A percentile compares a stretch with the other conserved stretches of the same genome.
phyloP scores from a whole-genome alignment of 2,329 filamentous ascomycete genomes.

The Westerdykella aurantiaca region DNA sequence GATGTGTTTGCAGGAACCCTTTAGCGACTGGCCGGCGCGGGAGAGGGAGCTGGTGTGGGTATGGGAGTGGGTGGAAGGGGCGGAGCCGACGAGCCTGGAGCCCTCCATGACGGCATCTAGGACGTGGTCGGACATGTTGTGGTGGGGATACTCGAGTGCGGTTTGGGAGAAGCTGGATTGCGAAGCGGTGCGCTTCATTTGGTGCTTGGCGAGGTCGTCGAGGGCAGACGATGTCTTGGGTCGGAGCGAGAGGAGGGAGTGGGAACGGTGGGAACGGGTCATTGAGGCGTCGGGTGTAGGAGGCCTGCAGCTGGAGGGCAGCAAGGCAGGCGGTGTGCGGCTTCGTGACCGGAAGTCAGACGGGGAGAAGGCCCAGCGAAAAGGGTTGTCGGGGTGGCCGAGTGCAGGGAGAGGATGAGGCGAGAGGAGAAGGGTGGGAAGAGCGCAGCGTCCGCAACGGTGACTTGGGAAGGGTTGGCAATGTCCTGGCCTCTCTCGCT shows the following conservation, averaged over 20 bases:
- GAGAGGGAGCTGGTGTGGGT: constrained; percentile 22
- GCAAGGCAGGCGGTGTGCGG: too few relatives aligned
- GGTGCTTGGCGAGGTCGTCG: constrained; percentile 14
- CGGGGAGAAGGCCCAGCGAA: too few relatives aligned
- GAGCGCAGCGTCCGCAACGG: too few relatives aligned
- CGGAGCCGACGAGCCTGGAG: constrained; percentile 9
- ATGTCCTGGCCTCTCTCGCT: too few relatives aligned
- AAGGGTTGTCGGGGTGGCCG: too few relatives aligned
- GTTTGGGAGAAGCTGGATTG: constrained; percentile 19
- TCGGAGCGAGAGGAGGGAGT: constrained; percentile 33
- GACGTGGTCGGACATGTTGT: constrained; percentile 21
- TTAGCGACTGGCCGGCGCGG: constrained; percentile 24
- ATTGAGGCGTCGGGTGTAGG: neutral
- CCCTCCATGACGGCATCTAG: constrained; percentile 30
- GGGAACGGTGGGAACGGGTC: constrained; percentile 20
- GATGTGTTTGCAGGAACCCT: constrained; percentile 28
- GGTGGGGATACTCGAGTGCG: constrained; percentile 22
- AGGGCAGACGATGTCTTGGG: constrained; percentile 32
- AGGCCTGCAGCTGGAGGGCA: too few relatives aligned
- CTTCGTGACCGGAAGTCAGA: too few relatives aligned
- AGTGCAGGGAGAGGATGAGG: too few relatives aligned
- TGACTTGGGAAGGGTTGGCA: too few relatives aligned
- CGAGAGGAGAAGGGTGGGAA: too few relatives aligned
- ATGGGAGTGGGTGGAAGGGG: constrained; percentile 16
- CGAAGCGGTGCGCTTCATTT: constrained; percentile 35